Conservation (phyloP, 2,329 filamentous ascomycete genomes). For the Claviceps sorghi region DNA sequence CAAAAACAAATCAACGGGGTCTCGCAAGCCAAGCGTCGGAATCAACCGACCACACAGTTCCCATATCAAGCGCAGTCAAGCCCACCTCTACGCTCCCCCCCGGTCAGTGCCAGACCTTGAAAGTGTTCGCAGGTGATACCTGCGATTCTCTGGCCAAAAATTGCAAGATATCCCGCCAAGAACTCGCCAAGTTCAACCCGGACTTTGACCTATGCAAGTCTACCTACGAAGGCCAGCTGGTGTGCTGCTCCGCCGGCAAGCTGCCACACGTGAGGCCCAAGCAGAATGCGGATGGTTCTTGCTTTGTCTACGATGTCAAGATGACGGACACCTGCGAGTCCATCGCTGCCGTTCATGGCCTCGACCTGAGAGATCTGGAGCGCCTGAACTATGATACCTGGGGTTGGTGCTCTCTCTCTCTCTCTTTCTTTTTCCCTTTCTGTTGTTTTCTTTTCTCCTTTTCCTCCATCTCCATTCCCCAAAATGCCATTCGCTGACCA, state of each 20-base stretch:
- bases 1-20: background rate
- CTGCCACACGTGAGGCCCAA: slow-evolving; percentile 7
- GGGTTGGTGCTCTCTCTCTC: background rate
- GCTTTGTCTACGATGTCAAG: slow-evolving; percentile 20
- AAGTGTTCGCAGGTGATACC: slow-evolving; percentile 14
- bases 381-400: background rate
- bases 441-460: background rate
- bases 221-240: slow-evolving; percentile 15
- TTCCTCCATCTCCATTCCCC: too few relatives aligned
- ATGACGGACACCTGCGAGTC: slow-evolving; percentile 19
- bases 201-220: slow-evolving; percentile 12
- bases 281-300: slow-evolving; percentile 17
- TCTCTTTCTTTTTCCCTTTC: background rate
- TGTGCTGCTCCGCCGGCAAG: slow-evolving; percentile 22
- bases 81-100: background rate
- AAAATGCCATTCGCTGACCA: background rate
- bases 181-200: slow-evolving; percentile 22
- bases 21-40: background rate
- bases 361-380: background rate
- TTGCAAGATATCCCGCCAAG: slow-evolving; percentile 20
- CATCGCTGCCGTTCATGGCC: slow-evolving; percentile 13
- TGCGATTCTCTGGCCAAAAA: slow-evolving; percentile 19
- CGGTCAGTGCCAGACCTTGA: background rate
- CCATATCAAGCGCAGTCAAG: background rate
- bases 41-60: background rate